phyloP scores from a whole-genome alignment of 139 green algal genomes.

The Chlamydomonas urium region DNA sequence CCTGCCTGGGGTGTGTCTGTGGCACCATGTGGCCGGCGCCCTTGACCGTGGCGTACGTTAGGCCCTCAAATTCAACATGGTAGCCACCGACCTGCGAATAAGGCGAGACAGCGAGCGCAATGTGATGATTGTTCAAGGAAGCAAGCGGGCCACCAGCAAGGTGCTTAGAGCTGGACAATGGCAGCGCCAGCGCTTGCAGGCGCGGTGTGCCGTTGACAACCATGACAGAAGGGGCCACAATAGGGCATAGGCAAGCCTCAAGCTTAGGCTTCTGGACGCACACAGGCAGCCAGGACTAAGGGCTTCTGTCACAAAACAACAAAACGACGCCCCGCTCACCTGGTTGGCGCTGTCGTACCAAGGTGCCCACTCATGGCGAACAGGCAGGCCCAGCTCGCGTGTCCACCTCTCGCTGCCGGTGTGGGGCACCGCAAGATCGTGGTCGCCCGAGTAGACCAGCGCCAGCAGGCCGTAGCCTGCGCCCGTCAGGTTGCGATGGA shows the following conservation, averaged over 20 bases:
- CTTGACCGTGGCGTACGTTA: constrained; percentile 71
- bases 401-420: constrained; percentile 76
- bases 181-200: no score
- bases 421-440: constrained; percentile 76
- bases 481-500: constrained; percentile 46
- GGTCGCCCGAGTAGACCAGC: constrained; percentile 78
- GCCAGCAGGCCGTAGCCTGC: constrained; percentile 42
- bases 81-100: constrained; percentile 72
- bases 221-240: no score
- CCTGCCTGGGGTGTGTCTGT: constrained; percentile 60
- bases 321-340: constrained; percentile 18
- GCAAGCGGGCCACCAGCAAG: no score
- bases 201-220: no score
- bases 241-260: no score
- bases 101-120: no score
- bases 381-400: constrained; percentile 23
- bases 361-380: constrained; percentile 43
- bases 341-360: constrained; percentile 50
- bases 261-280: no score
- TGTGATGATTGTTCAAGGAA: no score
- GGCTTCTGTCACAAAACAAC: no score
- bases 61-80: constrained; percentile 45
- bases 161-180: no score
- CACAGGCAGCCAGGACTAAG: no score
- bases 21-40: constrained; percentile 80